A percentile compares a stretch with the other conserved stretches of the same genome.
These are phyloP conservation scores for Ananas comosus DNA, from an alignment of 176 grass and related monocot genomes.

Conservation along the genomic window DNA sequence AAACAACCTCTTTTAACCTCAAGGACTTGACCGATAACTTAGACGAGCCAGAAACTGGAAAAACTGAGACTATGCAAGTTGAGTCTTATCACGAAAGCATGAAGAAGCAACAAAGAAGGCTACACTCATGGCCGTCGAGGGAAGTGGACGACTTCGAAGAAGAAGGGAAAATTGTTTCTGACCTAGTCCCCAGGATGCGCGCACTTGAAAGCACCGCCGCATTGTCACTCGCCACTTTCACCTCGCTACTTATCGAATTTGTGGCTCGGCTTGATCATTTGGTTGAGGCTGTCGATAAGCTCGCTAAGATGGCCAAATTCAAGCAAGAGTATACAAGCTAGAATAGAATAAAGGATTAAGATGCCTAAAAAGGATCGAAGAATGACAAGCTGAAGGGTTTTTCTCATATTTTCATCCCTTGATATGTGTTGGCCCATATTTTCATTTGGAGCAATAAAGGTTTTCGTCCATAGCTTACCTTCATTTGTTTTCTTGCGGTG, in stretches of 20 bases:
- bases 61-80: slow-evolving; percentile 20
- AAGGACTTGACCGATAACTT: slow-evolving; percentile 18
- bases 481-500: no score
- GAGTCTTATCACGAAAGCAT: slow-evolving; percentile 53
- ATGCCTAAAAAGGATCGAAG: not conserved
- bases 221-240: slow-evolving; percentile 56
- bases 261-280: slow-evolving; percentile 71
- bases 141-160: slow-evolving; percentile 41
- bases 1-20: slow-evolving; percentile 36
- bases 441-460: no score
- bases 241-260: slow-evolving; percentile 70
- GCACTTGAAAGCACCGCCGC: slow-evolving; percentile 65
- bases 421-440: no score
- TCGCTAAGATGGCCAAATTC: slow-evolving; percentile 55
- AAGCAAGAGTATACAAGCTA: slow-evolving; percentile 43
- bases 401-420: no score
- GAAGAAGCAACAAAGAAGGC: slow-evolving; percentile 58
- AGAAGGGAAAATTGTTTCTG: slow-evolving; percentile 23
- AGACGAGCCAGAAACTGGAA: slow-evolving; percentile 18
- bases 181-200: slow-evolving; percentile 45
- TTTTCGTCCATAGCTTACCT: no score
- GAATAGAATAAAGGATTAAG: not conserved
- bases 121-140: slow-evolving; percentile 68
- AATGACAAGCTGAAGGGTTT: no score
- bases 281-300: slow-evolving; percentile 70